phyloP scores from a whole-genome alignment of 2,329 filamentous ascomycete genomes.

The Penicillium corylophilum region DNA sequence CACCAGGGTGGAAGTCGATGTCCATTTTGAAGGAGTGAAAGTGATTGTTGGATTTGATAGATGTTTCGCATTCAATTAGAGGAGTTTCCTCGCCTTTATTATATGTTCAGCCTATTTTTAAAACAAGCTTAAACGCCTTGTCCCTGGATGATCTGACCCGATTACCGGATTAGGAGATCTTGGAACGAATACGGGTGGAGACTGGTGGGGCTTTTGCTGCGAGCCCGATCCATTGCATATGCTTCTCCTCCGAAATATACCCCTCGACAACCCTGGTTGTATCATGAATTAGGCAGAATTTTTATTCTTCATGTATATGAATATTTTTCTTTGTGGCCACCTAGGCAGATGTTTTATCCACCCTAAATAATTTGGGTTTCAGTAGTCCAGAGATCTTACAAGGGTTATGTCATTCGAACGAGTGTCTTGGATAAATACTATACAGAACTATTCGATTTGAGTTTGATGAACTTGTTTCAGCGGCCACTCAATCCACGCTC shows the following conservation, averaged over 20 bases:
- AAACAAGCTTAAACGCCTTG: background rate
- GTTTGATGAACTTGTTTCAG: conserved; percentile 1
- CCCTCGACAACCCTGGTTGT: background rate
- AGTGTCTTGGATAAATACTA: background rate
- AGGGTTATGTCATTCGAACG: background rate
- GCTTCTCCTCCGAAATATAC: background rate
- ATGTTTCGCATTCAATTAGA: background rate
- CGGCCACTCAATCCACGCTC: conserved; percentile 31
- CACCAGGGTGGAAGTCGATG: conserved; percentile 30
- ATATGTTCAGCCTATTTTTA: background rate
- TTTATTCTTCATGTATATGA: background rate
- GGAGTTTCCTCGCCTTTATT: background rate
- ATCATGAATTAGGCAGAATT: background rate
- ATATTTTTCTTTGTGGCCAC: background rate
- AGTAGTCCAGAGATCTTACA: background rate
- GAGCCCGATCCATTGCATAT: background rate
- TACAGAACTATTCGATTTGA: background rate
- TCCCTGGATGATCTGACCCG: background rate
- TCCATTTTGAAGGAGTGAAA: conserved; percentile 25
- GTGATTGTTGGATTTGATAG: background rate
- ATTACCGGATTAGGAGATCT: conserved; percentile 25
- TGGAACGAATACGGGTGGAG: conserved; percentile 31
- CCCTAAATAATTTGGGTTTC: background rate
- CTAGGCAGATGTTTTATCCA: no score
- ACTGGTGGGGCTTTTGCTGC: background rate